Conservation (phyloP, 2,329 filamentous ascomycete genomes). For the Colletotrichum sp. region DNA sequence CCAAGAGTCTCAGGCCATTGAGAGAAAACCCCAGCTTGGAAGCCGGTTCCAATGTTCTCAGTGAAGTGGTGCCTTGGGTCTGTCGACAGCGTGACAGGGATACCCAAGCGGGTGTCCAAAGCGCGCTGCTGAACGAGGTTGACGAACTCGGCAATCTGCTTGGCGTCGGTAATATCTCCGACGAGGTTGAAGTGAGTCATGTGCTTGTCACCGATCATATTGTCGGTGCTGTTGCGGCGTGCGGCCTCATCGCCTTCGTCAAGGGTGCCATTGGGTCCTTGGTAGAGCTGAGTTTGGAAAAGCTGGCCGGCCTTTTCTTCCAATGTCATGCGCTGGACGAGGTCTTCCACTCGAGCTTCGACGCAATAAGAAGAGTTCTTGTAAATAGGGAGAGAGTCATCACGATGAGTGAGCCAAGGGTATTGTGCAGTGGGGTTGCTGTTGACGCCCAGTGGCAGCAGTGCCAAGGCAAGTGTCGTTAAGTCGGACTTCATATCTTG, state of each 20-base stretch:
- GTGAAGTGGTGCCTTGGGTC: conserved; percentile 53
- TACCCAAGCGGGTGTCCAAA: conserved; percentile 49
- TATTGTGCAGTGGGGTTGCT: neutral
- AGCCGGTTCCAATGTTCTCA: conserved; percentile 46
- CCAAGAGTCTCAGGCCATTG: conserved; percentile 58
- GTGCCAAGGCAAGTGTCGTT: neutral
- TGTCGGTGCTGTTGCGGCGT: conserved; percentile 30
- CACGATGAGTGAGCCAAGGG: neutral
- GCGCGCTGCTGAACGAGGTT: conserved; percentile 47
- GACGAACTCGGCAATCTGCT: conserved; percentile 39
- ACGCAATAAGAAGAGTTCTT: conserved; percentile 41
- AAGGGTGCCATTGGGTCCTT: conserved; percentile 25
- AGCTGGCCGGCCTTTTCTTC: conserved; percentile 54
- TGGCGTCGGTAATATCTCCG: conserved; percentile 44
- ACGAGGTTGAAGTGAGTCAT: conserved; percentile 53
- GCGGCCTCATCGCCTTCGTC: neutral
- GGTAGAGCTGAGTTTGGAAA: conserved; percentile 43
- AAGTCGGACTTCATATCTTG: neutral
- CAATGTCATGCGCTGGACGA: conserved; percentile 49
- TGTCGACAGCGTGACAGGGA: conserved; percentile 52
- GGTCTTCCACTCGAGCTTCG: conserved; percentile 51
- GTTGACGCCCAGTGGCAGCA: neutral
- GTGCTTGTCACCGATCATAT: conserved; percentile 34
- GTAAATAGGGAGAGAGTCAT: conserved; percentile 16
- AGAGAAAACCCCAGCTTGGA: conserved; percentile 47